phyloP scores from a whole-genome alignment of 306 rosid species.

The Ceratonia siliqua region DNA sequence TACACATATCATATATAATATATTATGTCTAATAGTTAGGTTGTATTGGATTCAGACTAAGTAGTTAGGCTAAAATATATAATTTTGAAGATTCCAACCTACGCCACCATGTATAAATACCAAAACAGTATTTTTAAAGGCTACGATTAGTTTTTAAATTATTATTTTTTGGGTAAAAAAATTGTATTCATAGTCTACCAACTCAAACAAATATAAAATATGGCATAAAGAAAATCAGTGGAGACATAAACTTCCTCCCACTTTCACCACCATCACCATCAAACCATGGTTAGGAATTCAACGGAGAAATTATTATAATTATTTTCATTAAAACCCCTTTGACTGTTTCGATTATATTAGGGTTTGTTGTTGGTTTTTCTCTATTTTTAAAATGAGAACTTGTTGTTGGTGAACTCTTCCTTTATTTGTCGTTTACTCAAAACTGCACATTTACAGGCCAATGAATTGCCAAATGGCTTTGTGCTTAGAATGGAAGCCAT shows the following conservation, averaged over 20 bases:
- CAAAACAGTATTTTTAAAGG: too few relatives aligned
- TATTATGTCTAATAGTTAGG: neutral
- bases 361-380: slow-evolving; percentile 1
- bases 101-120: neutral
- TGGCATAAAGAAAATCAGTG: neutral
- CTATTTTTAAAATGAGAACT: neutral
- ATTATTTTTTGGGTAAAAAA: neutral
- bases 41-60: neutral
- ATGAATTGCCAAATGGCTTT: slow-evolving; percentile 41
- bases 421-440: slow-evolving; percentile 39
- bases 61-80: neutral
- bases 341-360: slow-evolving; percentile 26
- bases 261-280: neutral
- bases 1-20: too few relatives aligned
- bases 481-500: slow-evolving; percentile 25
- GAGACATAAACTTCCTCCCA: neutral
- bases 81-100: neutral
- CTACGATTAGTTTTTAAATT: neutral
- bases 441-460: slow-evolving; percentile 7
- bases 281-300: slow-evolving; percentile 27
- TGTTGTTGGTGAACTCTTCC: slow-evolving; percentile 55
- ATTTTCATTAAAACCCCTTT: slow-evolving; percentile 39
- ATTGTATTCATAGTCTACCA: neutral
- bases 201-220: neutral
- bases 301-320: slow-evolving; percentile 38